phyloP scores from a whole-genome alignment of 2,329 filamentous ascomycete genomes.

The Echinosphaeria canescens region DNA sequence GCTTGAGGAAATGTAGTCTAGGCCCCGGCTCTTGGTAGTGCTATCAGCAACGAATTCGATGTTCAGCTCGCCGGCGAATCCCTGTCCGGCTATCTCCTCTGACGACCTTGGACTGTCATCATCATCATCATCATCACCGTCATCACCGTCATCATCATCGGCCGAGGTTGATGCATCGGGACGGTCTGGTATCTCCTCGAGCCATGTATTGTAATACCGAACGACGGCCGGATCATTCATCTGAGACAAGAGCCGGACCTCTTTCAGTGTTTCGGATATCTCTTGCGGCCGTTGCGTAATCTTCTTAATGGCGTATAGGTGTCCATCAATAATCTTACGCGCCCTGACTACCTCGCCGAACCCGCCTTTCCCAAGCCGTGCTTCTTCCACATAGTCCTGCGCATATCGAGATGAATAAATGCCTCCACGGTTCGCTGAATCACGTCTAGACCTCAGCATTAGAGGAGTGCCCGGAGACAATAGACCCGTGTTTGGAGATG shows the following conservation, averaged over 20 bases:
- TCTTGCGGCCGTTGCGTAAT: slow-evolving; percentile 65
- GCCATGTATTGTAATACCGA: slow-evolving; percentile 89
- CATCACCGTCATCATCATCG: slow-evolving; percentile 3
- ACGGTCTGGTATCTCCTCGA: slow-evolving; percentile 44
- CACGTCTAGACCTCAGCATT: no score
- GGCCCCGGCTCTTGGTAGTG: slow-evolving; percentile 49
- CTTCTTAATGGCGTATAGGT: slow-evolving; percentile 93
- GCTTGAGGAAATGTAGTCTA: slow-evolving; percentile 87
- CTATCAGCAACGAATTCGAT: slow-evolving; percentile 43
- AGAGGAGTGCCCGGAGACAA: no score
- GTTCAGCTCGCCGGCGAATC: slow-evolving; percentile 12
- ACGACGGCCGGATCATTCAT: slow-evolving; percentile 76
- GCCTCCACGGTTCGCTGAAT: slow-evolving; percentile 32
- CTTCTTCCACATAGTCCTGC: slow-evolving; percentile 80
- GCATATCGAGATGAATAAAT: slow-evolving; percentile 49
- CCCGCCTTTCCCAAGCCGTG: slow-evolving; percentile 74
- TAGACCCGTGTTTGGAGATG: no score
- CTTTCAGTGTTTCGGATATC: slow-evolving; percentile 66
- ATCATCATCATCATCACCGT: background rate
- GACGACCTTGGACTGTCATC: slow-evolving; percentile 7
- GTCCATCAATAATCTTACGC: slow-evolving; percentile 79
- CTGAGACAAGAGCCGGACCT: slow-evolving; percentile 76
- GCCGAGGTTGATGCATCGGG: slow-evolving; percentile 3
- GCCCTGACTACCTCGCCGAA: slow-evolving; percentile 96
- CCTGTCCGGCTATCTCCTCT: no score